Base-by-base conservation (phyloP, 495 filamentous ascomycete genomes). In the Penicillium paradoxum region DNA sequence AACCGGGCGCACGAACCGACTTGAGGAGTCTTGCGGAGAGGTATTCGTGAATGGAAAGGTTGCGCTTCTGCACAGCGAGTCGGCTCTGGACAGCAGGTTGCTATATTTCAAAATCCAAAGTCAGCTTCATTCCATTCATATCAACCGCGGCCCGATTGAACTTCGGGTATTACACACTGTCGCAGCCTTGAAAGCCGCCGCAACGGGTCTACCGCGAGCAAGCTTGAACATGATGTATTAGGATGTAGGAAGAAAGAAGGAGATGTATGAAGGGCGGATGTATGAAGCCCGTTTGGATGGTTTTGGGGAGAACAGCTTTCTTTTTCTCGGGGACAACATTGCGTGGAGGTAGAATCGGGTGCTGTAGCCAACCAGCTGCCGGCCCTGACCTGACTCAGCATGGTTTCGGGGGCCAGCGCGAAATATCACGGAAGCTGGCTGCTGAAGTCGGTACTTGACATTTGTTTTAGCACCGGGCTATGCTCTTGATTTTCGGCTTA, bases 1-100 rank as follows among this genome's bases (percentile, higher is more conserved):
- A 57, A 43, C 49, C 50, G 37, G n/a, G 50, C 56, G 39, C 44
- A 67, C 79, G 52, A 80, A 96, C 91, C 73, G 82, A 76, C 74
- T 88, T 85, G 61, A 98, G 79, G 47, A 98, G 84, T 56, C 88
- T 84, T 59, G 90, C 89, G 44, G 93, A 96, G 64, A 91, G 84
- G 78, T 96, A 97, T 75, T 98, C 93, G 78, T 98, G 93, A 60
- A 97, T 95, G 56, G 89, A 91, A 59, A 98, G 83, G 58, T 86
- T 85, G 70, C 93, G 84, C 76, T 84, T 85, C 73, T 96, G 92
- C 62, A 74, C 62, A 55, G 73, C 69, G 13, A 73, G 47, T 47
- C 78, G 66, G 58, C 69, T 75, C 59, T 72, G 76, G 39, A 79
- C 54, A 50, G 78, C 74, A 7, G 75, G 67, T 50, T 75, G 68